Evolutionary conservation across 2,329 filamentous ascomycete species (phyloP).

Genomic region (Geosmithia flava): DNA sequence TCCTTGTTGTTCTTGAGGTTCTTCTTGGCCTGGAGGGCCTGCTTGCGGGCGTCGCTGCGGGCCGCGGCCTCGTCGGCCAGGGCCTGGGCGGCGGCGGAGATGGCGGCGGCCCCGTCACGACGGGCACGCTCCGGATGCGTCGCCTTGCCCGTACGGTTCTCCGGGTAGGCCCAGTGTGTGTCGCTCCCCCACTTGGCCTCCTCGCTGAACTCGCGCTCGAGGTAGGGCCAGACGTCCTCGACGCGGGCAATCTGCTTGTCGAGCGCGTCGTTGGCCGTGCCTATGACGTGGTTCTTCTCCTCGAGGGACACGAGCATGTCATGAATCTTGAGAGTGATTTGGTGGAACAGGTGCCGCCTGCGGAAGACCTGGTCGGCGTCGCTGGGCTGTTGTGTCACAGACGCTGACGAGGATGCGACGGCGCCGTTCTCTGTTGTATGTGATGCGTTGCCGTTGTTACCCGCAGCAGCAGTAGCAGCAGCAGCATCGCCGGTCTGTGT

Average conservation of each 20-base stretch:
- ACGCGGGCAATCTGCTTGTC: slow-evolving; percentile 75
- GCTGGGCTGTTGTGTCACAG: background rate
- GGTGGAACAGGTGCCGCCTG: slow-evolving; percentile 63
- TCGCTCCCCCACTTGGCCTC: slow-evolving; percentile 87
- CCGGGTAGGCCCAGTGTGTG: slow-evolving; percentile 91
- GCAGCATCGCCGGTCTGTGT: slow-evolving; percentile 22
- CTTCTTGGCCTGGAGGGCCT: slow-evolving; percentile 67
- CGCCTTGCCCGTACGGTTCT: slow-evolving; percentile 57
- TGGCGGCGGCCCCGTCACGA: slow-evolving; percentile 65
- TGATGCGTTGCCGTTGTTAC: slow-evolving; percentile 22
- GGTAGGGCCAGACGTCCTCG: slow-evolving; percentile 75
- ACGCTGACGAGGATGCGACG: slow-evolving; percentile 19
- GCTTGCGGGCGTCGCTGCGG: slow-evolving; percentile 73
- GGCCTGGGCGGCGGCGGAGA: slow-evolving; percentile 64
- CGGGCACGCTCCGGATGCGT: slow-evolving; percentile 61
- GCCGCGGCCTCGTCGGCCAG: slow-evolving; percentile 75
- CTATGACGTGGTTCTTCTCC: slow-evolving; percentile 95
- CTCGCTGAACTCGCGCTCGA: slow-evolving; percentile 83
- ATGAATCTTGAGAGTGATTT: slow-evolving; percentile 65
- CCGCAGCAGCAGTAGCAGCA: slow-evolving; percentile 6
- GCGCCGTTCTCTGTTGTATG: slow-evolving; percentile 34
- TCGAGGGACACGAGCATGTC: slow-evolving; percentile 85
- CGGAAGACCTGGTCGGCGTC: slow-evolving; percentile 39
- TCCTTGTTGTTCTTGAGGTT: slow-evolving; percentile 50
- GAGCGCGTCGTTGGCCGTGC: slow-evolving; percentile 81